These are phyloP conservation scores for Carex parvula DNA, from an alignment of 176 grass and related monocot species.

Conservation along the genomic window DNA sequence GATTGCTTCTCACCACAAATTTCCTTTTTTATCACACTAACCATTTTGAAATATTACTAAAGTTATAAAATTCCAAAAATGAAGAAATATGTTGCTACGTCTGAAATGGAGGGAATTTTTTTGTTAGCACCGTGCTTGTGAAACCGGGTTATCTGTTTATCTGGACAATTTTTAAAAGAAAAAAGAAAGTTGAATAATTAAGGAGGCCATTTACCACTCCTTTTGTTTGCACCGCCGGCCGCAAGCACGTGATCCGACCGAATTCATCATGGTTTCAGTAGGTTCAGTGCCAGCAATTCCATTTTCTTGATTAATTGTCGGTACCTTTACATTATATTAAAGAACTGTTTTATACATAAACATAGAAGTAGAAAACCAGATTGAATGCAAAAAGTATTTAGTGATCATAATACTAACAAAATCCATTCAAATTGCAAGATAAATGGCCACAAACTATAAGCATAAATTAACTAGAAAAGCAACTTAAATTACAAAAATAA, in stretches of 20 bases:
- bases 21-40: not conserved
- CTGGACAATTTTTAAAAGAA: not conserved
- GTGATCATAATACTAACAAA: not conserved
- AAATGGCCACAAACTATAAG: not conserved
- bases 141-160: not conserved
- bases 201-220: conserved; percentile 33
- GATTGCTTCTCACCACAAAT: not conserved
- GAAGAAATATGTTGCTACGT: not conserved
- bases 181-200: not conserved
- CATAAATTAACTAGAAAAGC: not conserved
- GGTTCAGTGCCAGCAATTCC: conserved; percentile 55
- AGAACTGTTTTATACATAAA: not conserved
- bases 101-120: not conserved
- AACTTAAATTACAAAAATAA: not conserved
- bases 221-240: conserved; percentile 52
- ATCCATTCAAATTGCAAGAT: not conserved
- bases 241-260: conserved; percentile 58
- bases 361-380: conserved; percentile 12
- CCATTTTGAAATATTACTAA: not conserved
- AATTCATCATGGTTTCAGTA: conserved; percentile 67
- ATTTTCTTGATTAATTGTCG: conserved; percentile 66
- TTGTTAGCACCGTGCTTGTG: not conserved
- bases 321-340: conserved; percentile 46
- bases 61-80: not conserved
- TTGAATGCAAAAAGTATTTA: not conserved